Base-by-base conservation (phyloP, 805 yeast genomes). In the Cyberlindnera mycetangii region DNA sequence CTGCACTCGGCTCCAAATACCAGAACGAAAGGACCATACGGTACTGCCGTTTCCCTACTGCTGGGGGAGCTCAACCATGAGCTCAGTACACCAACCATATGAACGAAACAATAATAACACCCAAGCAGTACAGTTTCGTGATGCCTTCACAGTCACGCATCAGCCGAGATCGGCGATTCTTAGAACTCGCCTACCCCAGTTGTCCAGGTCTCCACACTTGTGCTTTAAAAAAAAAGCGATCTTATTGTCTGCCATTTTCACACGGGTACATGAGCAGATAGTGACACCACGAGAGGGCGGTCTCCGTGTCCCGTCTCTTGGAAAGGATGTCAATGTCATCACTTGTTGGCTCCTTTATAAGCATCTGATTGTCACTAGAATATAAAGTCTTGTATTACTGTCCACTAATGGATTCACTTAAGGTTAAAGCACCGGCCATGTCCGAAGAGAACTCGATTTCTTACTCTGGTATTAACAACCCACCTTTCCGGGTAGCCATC, bases 401-500 rank as follows among this genome's bases (percentile, higher is more conserved):
- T 22, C 12, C 16, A n/a, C n/a, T n/a, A n/a, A n/a, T n/a, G n/a
- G n/a, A n/a, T n/a, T n/a, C n/a, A n/a, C n/a, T n/a, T n/a, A 16
- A 19, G 31, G 39, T n/a, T 5, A 14, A 30, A 16, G 22, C 49
- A 11, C 1, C 33, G 10, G 18, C 37, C 14, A 46, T 46, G 42
- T 35, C 49, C 12, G 30, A 32, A 19, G 41, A 37, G 11, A 17
- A n/a, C 3, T 49, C 49, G 4, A 31, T 51, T n/a, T 51, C 55
- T 18, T 51, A 52, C 41, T n/a, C 45, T 2, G 50, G 51, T 1
- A 50, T 52, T 39, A 49, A 52, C 41, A 52, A 41, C 37, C 51
- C 56, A 1, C 75, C 72, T n/a, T 79, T 72, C 67, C 74, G 68
- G 54, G 75, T 83, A 15, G 70, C 87, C 31, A 83, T 88, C 41